These are phyloP conservation scores for Phytophthora agathidicida DNA, from an alignment of 352 stramenopile species.

Conservation along the genomic window DNA sequence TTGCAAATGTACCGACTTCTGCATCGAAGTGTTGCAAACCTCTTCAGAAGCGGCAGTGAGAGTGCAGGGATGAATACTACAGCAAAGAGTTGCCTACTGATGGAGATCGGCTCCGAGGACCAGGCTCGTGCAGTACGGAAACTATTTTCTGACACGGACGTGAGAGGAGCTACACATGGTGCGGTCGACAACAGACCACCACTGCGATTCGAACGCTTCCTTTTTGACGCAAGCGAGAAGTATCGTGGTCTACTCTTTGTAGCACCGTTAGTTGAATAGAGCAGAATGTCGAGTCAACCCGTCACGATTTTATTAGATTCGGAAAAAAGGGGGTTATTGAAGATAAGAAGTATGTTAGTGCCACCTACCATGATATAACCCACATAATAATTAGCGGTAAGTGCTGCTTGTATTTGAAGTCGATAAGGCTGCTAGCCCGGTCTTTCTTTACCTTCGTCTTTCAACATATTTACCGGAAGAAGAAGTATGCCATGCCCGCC, in stretches of 20 bases:
- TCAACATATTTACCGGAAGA: no score
- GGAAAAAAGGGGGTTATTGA: no score
- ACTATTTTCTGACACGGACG: slow-evolving; percentile 35
- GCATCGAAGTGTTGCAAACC: slow-evolving; percentile 31
- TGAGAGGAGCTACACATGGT: neutral
- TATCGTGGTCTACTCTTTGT: slow-evolving; percentile 51
- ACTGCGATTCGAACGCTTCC: slow-evolving; percentile 39
- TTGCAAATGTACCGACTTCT: slow-evolving; percentile 64
- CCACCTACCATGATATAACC: no score
- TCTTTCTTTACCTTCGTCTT: no score
- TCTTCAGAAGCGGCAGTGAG: slow-evolving; percentile 30
- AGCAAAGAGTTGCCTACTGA: slow-evolving; percentile 34
- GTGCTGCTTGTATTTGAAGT: no score
- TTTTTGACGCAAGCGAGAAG: slow-evolving; percentile 46
- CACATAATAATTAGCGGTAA: no score
- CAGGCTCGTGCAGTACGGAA: slow-evolving; percentile 52
- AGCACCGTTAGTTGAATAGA: slow-evolving; percentile 4
- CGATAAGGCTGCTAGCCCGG: no score
- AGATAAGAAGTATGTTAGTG: no score
- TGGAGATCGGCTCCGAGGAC: slow-evolving; percentile 65
- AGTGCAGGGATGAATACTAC: neutral
- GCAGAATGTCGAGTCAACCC: no score
- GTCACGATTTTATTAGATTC: no score
- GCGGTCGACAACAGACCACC: neutral
- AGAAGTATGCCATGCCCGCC: no score